phyloP scores from a whole-genome alignment of 768 basidiomycete species.

The Rhodosporidiobolus odoratus region DNA sequence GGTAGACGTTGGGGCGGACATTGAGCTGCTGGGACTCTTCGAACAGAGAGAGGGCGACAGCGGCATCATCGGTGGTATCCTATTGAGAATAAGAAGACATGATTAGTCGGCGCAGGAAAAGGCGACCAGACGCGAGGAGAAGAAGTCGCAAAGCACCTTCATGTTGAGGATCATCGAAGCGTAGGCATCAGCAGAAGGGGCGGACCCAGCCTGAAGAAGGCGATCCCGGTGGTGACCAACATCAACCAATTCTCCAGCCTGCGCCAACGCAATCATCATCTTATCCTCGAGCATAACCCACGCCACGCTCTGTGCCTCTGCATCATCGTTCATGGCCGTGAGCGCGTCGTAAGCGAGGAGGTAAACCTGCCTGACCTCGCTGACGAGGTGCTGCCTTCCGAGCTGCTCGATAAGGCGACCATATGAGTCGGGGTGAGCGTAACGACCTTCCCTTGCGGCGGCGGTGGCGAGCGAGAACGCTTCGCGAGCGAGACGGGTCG shows the following conservation, averaged over 20 bases:
- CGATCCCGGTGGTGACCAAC: constrained; percentile 75
- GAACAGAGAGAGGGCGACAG: constrained; percentile 77
- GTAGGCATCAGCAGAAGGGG: constrained; percentile 83
- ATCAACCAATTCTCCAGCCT: constrained; percentile 68
- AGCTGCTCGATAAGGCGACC: constrained; percentile 63
- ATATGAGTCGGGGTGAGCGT: constrained; percentile 56
- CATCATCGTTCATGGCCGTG: constrained; percentile 51
- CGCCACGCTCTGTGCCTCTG: constrained; percentile 52
- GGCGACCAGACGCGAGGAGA: background rate
- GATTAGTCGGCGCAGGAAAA: background rate
- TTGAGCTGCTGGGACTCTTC: constrained; percentile 65
- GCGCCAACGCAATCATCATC: constrained; percentile 82
- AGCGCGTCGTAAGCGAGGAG: constrained; percentile 62
- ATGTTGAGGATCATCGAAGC: constrained; percentile 77
- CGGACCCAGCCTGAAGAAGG: constrained; percentile 68
- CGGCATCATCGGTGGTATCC: constrained; percentile 92
- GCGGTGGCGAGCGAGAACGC: constrained; percentile 7
- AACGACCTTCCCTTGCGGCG: constrained; percentile 46
- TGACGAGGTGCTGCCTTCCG: constrained; percentile 57
- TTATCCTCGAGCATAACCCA: constrained; percentile 80
- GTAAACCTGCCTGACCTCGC: constrained; percentile 65
- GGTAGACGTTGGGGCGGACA: constrained; percentile 72
- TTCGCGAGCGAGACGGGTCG: background rate
- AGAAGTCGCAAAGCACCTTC: background rate
- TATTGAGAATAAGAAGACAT: constrained; percentile 47